Evolutionary conservation across 257 asterid genomes (phyloP).

Genomic region (Oldenlandia corymbosa): DNA sequence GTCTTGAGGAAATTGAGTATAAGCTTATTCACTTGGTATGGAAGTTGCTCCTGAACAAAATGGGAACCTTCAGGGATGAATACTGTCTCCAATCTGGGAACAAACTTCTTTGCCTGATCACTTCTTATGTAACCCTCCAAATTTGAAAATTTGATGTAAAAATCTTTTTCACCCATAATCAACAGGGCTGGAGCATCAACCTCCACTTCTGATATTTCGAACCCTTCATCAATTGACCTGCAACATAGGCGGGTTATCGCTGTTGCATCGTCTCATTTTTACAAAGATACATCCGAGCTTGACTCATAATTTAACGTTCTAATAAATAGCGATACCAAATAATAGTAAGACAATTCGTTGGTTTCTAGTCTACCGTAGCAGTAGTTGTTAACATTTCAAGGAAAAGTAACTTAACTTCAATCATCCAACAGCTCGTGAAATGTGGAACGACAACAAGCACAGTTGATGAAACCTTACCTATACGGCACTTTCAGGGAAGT

Average conservation of each 20-base stretch:
- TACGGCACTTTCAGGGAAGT: constrained; percentile 60
- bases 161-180: constrained; percentile 61
- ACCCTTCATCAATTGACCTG: constrained; percentile 21
- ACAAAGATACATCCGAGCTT: too few species aligned
- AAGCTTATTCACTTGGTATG: constrained; percentile 42
- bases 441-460: too few species aligned
- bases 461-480: constrained; percentile 28
- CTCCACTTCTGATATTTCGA: constrained; percentile 19
- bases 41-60: constrained; percentile 70
- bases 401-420: too few species aligned
- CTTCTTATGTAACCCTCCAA: constrained; percentile 39
- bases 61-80: constrained; percentile 57
- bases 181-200: constrained; percentile 40
- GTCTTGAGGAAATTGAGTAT: constrained; percentile 41
- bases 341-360: too few species aligned
- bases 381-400: too few species aligned
- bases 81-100: constrained; percentile 47
- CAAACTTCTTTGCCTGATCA: constrained; percentile 36
- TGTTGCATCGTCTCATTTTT: too few species aligned
- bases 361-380: too few species aligned
- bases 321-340: too few species aligned
- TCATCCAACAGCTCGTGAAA: too few species aligned
- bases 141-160: constrained; percentile 43
- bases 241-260: background rate
- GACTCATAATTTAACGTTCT: too few species aligned